Conservation (phyloP, 176 grass and related monocot genomes). For the Zea luxurians region DNA sequence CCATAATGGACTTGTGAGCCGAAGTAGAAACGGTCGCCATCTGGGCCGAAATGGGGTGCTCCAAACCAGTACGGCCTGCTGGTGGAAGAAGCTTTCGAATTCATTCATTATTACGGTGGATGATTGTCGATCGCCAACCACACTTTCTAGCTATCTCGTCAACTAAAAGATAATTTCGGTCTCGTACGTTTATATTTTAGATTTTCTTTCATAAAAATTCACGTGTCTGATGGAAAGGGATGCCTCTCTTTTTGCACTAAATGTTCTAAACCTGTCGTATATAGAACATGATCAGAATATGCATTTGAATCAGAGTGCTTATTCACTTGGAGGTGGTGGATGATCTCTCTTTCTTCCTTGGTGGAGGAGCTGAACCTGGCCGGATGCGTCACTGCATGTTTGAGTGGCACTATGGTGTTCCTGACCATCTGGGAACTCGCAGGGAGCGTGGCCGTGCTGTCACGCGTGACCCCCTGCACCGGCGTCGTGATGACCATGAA, state of each 20-base stretch:
- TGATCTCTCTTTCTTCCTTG: too few relatives aligned
- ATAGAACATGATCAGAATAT: background rate
- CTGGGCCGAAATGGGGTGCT: background rate
- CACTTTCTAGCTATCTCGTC: background rate
- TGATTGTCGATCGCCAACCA: background rate
- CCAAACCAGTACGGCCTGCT: background rate
- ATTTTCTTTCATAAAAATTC: background rate
- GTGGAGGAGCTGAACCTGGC: too few relatives aligned
- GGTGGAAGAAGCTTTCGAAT: background rate
- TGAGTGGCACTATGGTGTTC: too few relatives aligned
- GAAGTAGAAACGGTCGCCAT: background rate
- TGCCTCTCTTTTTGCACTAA: background rate
- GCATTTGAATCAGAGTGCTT: too few relatives aligned
- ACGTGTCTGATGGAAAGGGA: background rate
- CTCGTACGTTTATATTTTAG: background rate
- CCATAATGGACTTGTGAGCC: too few relatives aligned
- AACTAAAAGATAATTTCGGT: background rate
- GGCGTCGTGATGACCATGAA: too few relatives aligned
- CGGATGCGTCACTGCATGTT: too few relatives aligned
- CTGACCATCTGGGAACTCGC: too few relatives aligned
- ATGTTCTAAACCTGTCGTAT: background rate
- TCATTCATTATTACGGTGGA: slow-evolving; percentile 1
- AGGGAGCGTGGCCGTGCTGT: too few relatives aligned
- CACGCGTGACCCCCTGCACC: too few relatives aligned
- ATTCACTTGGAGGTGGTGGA: too few relatives aligned